Base-by-base conservation (phyloP, 345 rosid species). In the Arabidopsis suecica region DNA sequence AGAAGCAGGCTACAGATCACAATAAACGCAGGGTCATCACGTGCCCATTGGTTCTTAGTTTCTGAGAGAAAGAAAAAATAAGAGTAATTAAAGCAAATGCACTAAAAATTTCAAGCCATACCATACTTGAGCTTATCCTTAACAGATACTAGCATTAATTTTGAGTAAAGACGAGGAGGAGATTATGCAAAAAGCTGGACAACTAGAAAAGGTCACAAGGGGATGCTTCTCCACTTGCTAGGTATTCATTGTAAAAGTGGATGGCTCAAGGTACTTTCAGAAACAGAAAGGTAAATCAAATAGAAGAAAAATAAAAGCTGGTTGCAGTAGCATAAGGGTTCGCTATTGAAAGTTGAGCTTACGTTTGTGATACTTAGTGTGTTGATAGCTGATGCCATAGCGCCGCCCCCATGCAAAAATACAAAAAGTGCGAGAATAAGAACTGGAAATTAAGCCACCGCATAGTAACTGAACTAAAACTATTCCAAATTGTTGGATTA, bases 1-100 rank as follows among this genome's bases (percentile, higher is more conserved):
- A 96, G 82, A 83, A 93, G 91, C 64, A 96, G 82, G 80, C 91
- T 86, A 88, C 94, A 92, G 82, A 93, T 93, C 68, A 93, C 99
- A 78, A 91, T 82, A 88, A 96, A 96, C 41, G 99, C 99, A 69
- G 99, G 99, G 81, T 96, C 99, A 25, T 96, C 99, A 64, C 99
- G 98, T 65, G 99, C 99, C 99, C 99, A 96, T 79, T 96, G 99
- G 83, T 95, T 96, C 83, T 96, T 96, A 71, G 99, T 96, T 91
- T 96, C 99, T 96, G 93, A 71, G 56, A 78, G 64, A 71, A 67
- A 49, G 40, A 74, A 62, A 14, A n/a, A 73, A 64, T 16, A 37
- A 64, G 22, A 58, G 42, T 69, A 48, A 50, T 63, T 58, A 61
- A 72, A 44, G 57, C 23, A 66, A 50, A 48, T 44, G 48, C 50